Conservation (phyloP, 2,329 filamentous ascomycete species). For the Colletotrichum acutatum region DNA sequence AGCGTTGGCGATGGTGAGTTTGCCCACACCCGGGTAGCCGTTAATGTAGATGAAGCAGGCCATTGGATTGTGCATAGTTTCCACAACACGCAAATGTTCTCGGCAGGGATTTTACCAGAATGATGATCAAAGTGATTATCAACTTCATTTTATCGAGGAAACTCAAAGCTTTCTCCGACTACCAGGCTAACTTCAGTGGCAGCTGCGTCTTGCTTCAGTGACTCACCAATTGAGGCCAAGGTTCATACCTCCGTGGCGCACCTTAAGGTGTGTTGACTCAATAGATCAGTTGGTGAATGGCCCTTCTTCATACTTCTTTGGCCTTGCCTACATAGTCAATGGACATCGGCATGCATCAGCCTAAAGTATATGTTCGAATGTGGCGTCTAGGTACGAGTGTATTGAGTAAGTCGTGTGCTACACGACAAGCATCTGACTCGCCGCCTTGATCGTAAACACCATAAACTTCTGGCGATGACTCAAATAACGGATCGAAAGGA, state of each 20-base stretch:
- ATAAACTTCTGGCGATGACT: neutral
- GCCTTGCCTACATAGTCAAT: too few species aligned
- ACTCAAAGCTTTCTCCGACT: neutral
- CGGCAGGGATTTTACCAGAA: neutral
- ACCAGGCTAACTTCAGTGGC: neutral
- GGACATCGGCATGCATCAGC: neutral
- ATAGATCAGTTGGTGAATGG: neutral
- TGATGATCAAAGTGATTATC: neutral
- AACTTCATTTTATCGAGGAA: neutral
- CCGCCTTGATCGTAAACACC: neutral
- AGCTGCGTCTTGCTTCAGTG: neutral
- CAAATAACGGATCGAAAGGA: neutral
- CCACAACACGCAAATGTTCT: neutral
- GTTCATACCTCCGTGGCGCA: neutral
- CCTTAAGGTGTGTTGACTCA: neutral
- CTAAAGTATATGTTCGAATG: neutral
- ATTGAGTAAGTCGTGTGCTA: neutral
- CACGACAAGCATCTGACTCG: neutral
- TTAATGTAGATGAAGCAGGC: conserved; percentile 44
- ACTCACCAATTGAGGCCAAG: neutral
- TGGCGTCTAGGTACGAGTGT: neutral
- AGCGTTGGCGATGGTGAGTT: conserved; percentile 44
- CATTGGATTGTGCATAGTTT: conserved; percentile 2
- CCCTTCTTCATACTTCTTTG: neutral
- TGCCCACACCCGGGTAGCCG: conserved; percentile 46